Base-by-base conservation (phyloP, 768 basidiomycete genomes). In the Leucosporidium creatinivorum region DNA sequence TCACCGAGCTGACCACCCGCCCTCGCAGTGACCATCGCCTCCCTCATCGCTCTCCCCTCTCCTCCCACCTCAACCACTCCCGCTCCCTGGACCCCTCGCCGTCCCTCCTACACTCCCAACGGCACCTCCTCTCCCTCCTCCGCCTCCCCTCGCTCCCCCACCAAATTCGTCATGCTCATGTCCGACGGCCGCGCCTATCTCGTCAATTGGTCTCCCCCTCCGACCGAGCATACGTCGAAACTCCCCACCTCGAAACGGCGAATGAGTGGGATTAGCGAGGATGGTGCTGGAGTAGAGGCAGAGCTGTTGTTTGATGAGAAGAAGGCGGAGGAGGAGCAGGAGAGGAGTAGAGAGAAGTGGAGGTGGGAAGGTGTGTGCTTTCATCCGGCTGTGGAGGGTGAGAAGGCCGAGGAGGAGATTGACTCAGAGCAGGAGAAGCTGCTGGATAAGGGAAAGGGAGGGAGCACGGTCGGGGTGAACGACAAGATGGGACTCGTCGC, bases 171-270 rank as follows among this genome's bases (percentile, higher is more conserved):
- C 49, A 36, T 76, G 28, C 39, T 73, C 12, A 68, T 74, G 4
- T 69, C 73, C 3, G 74, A 74, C 62, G 75, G 75, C 0, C 73
- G 75, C 3, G 73, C 72, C 31, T 76, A 76, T 63, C 28, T 69
- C 55, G 73, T 66, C 12, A 62, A 61, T 6, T 73, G 71, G 71
- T 65, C 50, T 44, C 57, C 67, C 25, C 50, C 63, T 4, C 28
- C 44, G 9, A 51, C 39, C 13, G 39, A 44, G 15, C 39, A 44
- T 44, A 44, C 39, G 39, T 13, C 39, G 13, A 44, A 44, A 44
- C 39, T 44, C 13, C 39, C 39, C 10, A 44, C 39, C 15, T 44
- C 39, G 8, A 44, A 44, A 13, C 8, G 39, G 39, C 8, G 39
- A 13, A 17, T 44, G 39, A 44, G 39, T 15, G 39, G 39, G 3